Evolutionary conservation across 2,329 filamentous ascomycete species (phyloP), one percentile per base, ranked within the genome.

Genomic region (Ceratocystis huliohia): DNA sequence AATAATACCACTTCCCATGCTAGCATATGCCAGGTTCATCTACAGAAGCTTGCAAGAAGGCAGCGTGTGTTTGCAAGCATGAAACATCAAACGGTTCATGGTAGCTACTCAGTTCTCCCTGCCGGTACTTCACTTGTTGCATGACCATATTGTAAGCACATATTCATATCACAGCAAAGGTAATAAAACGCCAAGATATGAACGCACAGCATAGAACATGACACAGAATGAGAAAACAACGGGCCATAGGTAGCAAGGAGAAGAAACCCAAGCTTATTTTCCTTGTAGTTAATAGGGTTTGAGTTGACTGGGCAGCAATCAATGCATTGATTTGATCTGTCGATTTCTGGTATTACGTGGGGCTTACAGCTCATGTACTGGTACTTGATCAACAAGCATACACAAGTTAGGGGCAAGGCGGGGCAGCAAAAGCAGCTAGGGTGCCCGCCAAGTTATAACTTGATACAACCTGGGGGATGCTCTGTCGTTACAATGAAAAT

Each of bases 291-390:
- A 0, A n/a, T 25, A 7, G 30, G 28, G 2, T 30, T 17, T 33
- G 53, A 25, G 30, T 20, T 59, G 56, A 30, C 56, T 59, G 28
- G 56, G 56, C 56, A 59, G 56, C 56, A 59, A 59, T 37, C 15
- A 59, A 33, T 59, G 28, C 13, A 41, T 37, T n/a, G 28, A 59
- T 59, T 59, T 37, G 13, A 59, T 37, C 15, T 6, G 17, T 33
- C 25, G 53, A 57, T 33, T 57, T 57, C 17, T 57, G 5, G 15
- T 10, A n/a, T 37, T 37, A 37, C 33, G 56, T 33, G 56, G 28
- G 15, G 28, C 56, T 59, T 30, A 6, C 48, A 59, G 28, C 17
- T 53, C 10, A 37, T 33, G 56, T 59, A 37, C 28, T n/a, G 25
- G 25, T 59, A 59, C 56, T 59, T 59, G 28, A 37, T 59, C 20